phyloP scores from a whole-genome alignment of 768 basidiomycete species.

The Serendipita sp. region DNA sequence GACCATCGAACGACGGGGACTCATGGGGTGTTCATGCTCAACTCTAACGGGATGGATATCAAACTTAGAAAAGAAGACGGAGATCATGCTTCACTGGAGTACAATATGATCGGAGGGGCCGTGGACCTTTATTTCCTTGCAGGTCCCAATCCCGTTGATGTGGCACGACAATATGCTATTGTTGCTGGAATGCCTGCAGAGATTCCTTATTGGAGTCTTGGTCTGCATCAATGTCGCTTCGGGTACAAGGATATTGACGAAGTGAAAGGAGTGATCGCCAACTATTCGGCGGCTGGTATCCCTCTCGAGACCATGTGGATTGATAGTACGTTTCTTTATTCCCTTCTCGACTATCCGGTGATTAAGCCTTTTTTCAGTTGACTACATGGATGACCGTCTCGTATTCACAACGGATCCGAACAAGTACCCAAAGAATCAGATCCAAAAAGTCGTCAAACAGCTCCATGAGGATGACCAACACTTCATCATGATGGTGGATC shows the following conservation, averaged over 20 bases:
- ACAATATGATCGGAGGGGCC: slow-evolving; percentile 62
- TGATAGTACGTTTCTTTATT: slow-evolving; percentile 25
- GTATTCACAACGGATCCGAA: background rate
- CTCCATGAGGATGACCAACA: background rate
- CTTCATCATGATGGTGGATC: background rate
- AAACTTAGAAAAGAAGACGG: slow-evolving; percentile 33
- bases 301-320: slow-evolving; percentile 71
- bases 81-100: slow-evolving; percentile 36
- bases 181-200: slow-evolving; percentile 50
- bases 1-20: slow-evolving; percentile 51
- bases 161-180: slow-evolving; percentile 53
- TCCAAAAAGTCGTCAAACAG: background rate
- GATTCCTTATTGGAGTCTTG: slow-evolving; percentile 60
- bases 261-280: slow-evolving; percentile 43
- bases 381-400: slow-evolving; percentile 3
- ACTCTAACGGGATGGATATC: slow-evolving; percentile 64
- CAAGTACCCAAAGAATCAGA: background rate
- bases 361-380: background rate
- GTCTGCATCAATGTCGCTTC: slow-evolving; percentile 57
- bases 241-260: slow-evolving; percentile 55
- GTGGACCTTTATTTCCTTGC: slow-evolving; percentile 67
- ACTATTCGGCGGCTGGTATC: slow-evolving; percentile 43
- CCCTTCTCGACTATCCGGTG: background rate
- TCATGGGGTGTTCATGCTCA: slow-evolving; percentile 54
- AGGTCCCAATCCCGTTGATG: slow-evolving; percentile 40